Percentiles rank a stretch among this genome's conserved stretches.
These are phyloP conservation scores for Ceratocystis harringtonii DNA, from an alignment of 2,329 filamentous ascomycete genomes.

Conservation along the genomic window DNA sequence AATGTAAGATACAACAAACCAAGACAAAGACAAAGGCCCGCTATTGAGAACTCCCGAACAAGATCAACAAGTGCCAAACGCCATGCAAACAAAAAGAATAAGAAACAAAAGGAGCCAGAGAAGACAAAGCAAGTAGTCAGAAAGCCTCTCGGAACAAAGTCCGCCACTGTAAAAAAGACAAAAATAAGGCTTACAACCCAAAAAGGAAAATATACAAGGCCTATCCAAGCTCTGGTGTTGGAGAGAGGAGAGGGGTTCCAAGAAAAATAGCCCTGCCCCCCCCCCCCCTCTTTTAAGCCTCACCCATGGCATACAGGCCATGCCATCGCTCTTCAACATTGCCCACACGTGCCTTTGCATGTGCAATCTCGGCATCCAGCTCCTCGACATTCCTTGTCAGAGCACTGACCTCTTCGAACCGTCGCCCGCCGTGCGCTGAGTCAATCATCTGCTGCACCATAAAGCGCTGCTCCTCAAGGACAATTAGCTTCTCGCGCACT, in stretches of 20 bases:
- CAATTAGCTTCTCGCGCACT: slow-evolving; percentile 61
- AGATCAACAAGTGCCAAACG: not conserved
- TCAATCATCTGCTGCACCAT: slow-evolving; percentile 76
- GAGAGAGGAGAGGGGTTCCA: too few relatives aligned
- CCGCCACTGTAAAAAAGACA: not conserved
- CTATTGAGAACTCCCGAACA: not conserved
- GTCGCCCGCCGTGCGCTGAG: slow-evolving; percentile 56
- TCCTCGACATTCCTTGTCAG: slow-evolving; percentile 70
- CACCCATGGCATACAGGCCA: slow-evolving; percentile 16
- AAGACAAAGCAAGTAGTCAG: not conserved
- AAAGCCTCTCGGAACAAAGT: not conserved
- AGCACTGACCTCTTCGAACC: slow-evolving; percentile 76
- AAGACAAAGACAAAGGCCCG: not conserved
- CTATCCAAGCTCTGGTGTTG: not conserved
- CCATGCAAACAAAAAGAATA: not conserved
- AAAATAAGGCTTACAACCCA: not conserved
- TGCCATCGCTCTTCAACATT: slow-evolving; percentile 40
- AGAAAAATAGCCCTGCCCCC: not conserved
- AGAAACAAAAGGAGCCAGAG: not conserved
- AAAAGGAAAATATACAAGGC: not conserved
- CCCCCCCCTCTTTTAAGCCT: not conserved
- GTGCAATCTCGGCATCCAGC: slow-evolving; percentile 61
- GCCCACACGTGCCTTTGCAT: slow-evolving; percentile 47
- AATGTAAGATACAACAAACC: not conserved
- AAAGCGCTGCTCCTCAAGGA: slow-evolving; percentile 83